Evolutionary conservation across 2,329 filamentous ascomycete genomes (phyloP).

Genomic region (Colletotrichum noveboracense): DNA sequence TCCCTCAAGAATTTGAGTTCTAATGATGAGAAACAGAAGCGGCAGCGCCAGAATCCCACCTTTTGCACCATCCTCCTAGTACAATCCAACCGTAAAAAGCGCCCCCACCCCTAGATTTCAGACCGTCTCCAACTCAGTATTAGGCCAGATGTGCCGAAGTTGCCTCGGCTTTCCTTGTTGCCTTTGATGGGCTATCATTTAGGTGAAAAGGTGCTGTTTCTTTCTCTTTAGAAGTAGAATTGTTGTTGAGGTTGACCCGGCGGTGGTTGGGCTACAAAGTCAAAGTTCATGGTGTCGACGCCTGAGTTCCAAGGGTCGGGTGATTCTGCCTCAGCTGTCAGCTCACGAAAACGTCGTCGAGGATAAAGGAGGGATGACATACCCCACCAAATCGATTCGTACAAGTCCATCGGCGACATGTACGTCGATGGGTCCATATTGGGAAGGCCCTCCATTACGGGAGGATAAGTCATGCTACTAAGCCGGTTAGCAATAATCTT

Average conservation of each 20-base stretch:
- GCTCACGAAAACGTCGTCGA: neutral
- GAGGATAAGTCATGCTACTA: conserved; percentile 40
- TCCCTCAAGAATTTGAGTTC: neutral
- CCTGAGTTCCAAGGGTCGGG: conserved; percentile 64
- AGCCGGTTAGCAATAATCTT: neutral
- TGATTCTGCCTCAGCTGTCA: conserved; percentile 47
- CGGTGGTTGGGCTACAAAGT: conserved; percentile 64
- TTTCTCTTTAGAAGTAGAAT: conserved; percentile 54
- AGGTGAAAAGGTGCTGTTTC: neutral
- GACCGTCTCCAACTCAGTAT: neutral
- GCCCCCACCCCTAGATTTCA: neutral
- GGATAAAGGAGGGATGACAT: conserved; percentile 35
- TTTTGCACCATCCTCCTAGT: neutral
- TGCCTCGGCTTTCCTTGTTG: neutral
- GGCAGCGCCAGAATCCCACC: neutral
- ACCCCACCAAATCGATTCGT: conserved; percentile 74
- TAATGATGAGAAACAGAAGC: neutral
- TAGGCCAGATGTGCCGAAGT: neutral
- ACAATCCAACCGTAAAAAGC: neutral
- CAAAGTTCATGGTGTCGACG: conserved; percentile 63
- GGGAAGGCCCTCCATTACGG: conserved; percentile 49
- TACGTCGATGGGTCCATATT: conserved; percentile 60
- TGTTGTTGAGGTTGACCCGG: conserved; percentile 62
- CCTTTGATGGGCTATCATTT: neutral
- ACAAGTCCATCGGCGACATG: conserved; percentile 72